Conservation (phyloP, 805 yeast genomes). For the Alloascoidea hylecoeti region DNA sequence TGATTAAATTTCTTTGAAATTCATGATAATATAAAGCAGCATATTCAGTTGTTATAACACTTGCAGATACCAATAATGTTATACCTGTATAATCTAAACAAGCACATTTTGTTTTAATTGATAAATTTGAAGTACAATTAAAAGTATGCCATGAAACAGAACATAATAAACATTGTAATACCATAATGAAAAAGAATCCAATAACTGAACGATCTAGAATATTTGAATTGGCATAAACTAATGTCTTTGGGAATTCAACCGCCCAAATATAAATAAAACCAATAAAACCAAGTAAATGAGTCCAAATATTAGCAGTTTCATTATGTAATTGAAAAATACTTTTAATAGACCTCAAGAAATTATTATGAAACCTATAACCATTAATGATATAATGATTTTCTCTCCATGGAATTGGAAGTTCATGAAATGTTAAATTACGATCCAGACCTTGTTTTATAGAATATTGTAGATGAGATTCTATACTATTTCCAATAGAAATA, state of each 20-base stretch:
- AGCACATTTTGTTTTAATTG: constrained; percentile 61
- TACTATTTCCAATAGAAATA: neutral
- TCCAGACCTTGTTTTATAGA: neutral
- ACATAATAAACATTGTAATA: constrained; percentile 62
- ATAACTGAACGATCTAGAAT: constrained; percentile 34
- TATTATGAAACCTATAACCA: constrained; percentile 75
- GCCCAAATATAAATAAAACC: constrained; percentile 40
- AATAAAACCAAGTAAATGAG: constrained; percentile 64
- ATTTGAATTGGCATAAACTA: too few species aligned
- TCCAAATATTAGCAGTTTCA: constrained; percentile 89
- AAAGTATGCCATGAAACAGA: constrained; percentile 91
- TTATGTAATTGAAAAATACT: constrained; percentile 61
- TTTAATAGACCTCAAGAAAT: constrained; percentile 41
- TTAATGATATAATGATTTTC: constrained; percentile 75
- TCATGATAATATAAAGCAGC: constrained; percentile 56
- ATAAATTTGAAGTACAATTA: constrained; percentile 36
- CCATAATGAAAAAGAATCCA: constrained; percentile 53
- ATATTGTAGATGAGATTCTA: neutral
- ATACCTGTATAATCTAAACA: constrained; percentile 95
- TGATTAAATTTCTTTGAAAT: constrained; percentile 29
- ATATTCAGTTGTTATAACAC: constrained; percentile 78
- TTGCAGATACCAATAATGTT: constrained; percentile 77
- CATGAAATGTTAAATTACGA: constrained; percentile 61
- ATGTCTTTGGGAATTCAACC: constrained; percentile 54
- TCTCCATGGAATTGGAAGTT: constrained; percentile 85